Conservation (phyloP, 441 rosid genomes). For the Croton laevigatus region DNA sequence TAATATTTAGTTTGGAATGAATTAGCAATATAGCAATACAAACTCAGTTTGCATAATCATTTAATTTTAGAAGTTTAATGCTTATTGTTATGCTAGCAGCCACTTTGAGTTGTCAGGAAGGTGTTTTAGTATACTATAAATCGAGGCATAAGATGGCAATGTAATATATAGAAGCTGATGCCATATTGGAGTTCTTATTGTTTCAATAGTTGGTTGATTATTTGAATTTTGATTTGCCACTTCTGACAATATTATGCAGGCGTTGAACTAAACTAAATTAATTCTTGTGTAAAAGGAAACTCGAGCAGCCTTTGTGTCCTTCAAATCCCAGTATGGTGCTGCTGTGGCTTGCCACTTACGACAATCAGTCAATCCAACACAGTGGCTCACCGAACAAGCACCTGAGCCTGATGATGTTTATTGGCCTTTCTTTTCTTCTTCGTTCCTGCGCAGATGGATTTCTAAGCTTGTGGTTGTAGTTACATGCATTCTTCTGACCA, state of each 20-base stretch:
- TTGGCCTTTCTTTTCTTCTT: constrained; percentile 92
- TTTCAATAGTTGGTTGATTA: constrained; percentile 1
- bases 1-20: not conserved
- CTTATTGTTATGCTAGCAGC: not conserved
- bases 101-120: constrained; percentile 2
- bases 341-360: constrained; percentile 73
- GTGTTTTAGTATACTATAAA: not conserved
- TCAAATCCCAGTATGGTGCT: constrained; percentile 83
- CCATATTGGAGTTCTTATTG: not conserved
- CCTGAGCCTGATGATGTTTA: constrained; percentile 88
- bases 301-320: constrained; percentile 95
- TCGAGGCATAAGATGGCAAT: not conserved
- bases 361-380: constrained; percentile 78
- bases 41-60: not conserved
- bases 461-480: constrained; percentile 67
- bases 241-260: constrained; percentile 1
- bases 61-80: not conserved
- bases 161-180: constrained; percentile 6
- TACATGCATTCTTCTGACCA: constrained; percentile 74
- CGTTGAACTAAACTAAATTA: constrained; percentile 24
- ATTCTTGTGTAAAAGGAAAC: constrained; percentile 57
- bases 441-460: constrained; percentile 84
- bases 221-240: not conserved
- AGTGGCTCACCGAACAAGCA: constrained; percentile 87
- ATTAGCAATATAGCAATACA: not conserved